Evolutionary conservation across 2,329 filamentous ascomycete species (phyloP), one percentile per base, ranked within the genome.

Genomic region (Cladophialophora bantiana): DNA sequence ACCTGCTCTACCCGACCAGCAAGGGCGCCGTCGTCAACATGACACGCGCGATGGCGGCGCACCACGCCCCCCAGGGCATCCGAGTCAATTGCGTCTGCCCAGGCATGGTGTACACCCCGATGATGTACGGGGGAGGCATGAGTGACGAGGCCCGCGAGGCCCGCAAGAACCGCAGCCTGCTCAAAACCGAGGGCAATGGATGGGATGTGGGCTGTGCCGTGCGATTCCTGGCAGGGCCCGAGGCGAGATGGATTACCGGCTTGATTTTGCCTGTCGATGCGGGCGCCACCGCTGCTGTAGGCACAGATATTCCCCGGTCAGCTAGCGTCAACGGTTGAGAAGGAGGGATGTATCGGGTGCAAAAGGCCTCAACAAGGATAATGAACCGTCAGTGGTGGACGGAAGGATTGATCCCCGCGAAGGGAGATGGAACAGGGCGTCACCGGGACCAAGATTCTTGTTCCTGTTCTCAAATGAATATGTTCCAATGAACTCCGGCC

Each of bases 61-160:
- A 87, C 71, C 84, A 86, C 75, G 84, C 80, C 0, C 42, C 72
- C 0, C 78, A 84, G 45, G 80, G 82, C 0, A 84, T 87, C 40
- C 73, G 84, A 13, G 83, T 86, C 2, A 86, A 87, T 67, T 86
- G 84, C 69, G 83, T 86, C 5, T 85, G 83, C 72, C 84, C 83
- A 0, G 83, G 83, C 4, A 81, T 86, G 84, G 75, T 86, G 1
- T 86, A 85, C 67, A 86, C 83, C 1, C 83, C 84, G 0, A 72
- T 72, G 70, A 84, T 86, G 83, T 84, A 85, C 81, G 84, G 83
- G 66, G 78, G 78, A 0, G 82, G 83, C 0, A 86, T 86, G 84
- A 81, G 73, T 2, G 79, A 83, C 3, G 82, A 84, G 65, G 82
- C 80, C 2, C 75, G 84, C 54, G 81, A 83, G 68, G 79, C 82